These are phyloP conservation scores for Candida manassasensis DNA, from an alignment of 805 yeast species.

Conservation along the genomic window DNA sequence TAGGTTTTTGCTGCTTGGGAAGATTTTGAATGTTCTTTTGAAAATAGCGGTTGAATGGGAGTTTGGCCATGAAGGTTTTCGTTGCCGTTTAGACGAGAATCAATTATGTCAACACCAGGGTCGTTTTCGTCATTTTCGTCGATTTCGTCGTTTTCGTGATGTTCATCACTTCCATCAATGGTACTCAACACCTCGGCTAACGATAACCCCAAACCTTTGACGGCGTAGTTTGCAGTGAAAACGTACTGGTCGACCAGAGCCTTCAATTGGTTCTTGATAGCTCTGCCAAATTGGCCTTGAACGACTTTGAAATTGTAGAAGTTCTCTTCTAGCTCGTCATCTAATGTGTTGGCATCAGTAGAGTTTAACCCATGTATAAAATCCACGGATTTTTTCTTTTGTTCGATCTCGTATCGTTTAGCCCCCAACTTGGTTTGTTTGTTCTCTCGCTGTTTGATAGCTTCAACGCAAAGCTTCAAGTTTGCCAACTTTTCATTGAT, in stretches of 20 bases:
- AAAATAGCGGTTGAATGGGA: neutral
- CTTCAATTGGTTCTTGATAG: constrained; percentile 42
- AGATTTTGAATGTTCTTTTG: neutral
- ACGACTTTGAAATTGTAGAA: constrained; percentile 48
- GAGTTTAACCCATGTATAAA: constrained; percentile 36
- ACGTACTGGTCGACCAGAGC: constrained; percentile 14
- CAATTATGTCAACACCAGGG: neutral
- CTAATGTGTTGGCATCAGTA: constrained; percentile 37
- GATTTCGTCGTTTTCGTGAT: neutral
- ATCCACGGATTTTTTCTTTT: constrained; percentile 8
- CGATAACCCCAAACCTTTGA: constrained; percentile 1
- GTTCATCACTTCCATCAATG: constrained; percentile 1
- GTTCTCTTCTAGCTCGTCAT: constrained; percentile 50
- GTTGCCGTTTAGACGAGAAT: neutral
- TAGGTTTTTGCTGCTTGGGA: neutral
- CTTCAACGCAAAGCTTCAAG: constrained; percentile 39
- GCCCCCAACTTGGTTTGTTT: constrained; percentile 26
- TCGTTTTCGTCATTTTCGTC: neutral
- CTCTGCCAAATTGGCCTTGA: constrained; percentile 45
- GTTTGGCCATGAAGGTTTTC: neutral
- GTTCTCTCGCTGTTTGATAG: constrained; percentile 47
- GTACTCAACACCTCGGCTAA: constrained; percentile 1
- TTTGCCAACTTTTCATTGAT: constrained; percentile 40
- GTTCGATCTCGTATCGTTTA: constrained; percentile 5
- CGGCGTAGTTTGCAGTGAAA: constrained; percentile 5